A percentile compares a stretch with the other conserved stretches of the same genome.
phyloP scores from a whole-genome alignment of 441 rosid genomes.

The Adansonia madagascariensis region DNA sequence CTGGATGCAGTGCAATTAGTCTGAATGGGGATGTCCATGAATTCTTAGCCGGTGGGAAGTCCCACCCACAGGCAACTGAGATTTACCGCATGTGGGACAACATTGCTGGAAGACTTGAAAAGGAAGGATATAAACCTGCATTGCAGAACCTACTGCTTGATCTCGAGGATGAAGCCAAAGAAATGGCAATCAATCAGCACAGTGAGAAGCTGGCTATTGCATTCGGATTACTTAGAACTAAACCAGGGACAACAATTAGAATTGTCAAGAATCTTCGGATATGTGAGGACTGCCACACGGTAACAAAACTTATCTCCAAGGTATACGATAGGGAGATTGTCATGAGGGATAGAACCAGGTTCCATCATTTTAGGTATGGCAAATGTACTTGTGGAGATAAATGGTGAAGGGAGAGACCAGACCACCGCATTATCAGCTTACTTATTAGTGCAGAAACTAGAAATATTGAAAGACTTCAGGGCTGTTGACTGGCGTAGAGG shows the following conservation, averaged over 20 bases:
- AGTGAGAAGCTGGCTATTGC: constrained; percentile 52
- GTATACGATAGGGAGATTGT: constrained; percentile 44
- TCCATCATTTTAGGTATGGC: constrained; percentile 53
- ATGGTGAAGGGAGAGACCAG: constrained; percentile 39
- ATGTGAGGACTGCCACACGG: constrained; percentile 58
- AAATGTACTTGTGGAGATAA: constrained; percentile 53
- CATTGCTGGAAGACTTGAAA: constrained; percentile 38
- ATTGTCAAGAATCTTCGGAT: constrained; percentile 58
- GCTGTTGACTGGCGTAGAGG: too few relatives aligned
- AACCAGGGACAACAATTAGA: constrained; percentile 40
- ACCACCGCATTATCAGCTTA: not conserved
- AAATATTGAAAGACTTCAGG: not conserved
- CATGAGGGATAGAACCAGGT: constrained; percentile 58
- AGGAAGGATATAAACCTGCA: constrained; percentile 49
- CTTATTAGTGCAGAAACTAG: not conserved
- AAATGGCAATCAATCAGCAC: constrained; percentile 38
- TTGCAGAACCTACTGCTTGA: constrained; percentile 36
- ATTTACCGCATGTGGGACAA: constrained; percentile 44
- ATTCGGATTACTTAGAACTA: constrained; percentile 50
- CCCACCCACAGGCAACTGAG: constrained; percentile 44
- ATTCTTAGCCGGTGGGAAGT: constrained; percentile 51
- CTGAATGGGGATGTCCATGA: constrained; percentile 52
- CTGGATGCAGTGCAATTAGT: constrained; percentile 55
- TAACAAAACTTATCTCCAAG: constrained; percentile 53
- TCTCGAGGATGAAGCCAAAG: constrained; percentile 41